Conservation (phyloP, 768 basidiomycete genomes). For the Punctularia strigosozonata region DNA sequence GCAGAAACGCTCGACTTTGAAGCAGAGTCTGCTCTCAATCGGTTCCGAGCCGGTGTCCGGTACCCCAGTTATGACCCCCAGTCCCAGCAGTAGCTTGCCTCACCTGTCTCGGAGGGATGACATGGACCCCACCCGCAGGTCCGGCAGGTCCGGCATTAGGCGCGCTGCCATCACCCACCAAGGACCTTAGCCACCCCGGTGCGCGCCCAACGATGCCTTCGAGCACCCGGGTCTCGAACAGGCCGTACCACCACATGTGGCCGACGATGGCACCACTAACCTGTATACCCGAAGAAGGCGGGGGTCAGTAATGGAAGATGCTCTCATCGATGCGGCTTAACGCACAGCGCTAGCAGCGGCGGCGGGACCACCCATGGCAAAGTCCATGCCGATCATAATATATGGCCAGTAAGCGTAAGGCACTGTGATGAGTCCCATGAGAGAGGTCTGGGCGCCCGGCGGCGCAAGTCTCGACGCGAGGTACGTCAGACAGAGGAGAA, state of each 20-base stretch:
- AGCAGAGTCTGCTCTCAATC: no score
- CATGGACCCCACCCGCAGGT: constrained; percentile 46
- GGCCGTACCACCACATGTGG: constrained; percentile 72
- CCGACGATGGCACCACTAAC: constrained; percentile 68
- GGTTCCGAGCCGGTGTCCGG: constrained; percentile 37
- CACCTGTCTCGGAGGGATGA: constrained; percentile 37
- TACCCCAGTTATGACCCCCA: constrained; percentile 39
- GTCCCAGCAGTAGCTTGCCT: constrained; percentile 11
- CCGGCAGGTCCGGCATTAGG: constrained; percentile 19
- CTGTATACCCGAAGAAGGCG: no score
- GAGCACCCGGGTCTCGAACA: constrained; percentile 39
- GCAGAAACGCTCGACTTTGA: no score
- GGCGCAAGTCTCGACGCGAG: constrained; percentile 56
- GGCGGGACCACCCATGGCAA: constrained; percentile 46
- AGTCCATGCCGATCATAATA: constrained; percentile 59
- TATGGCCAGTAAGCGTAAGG: constrained; percentile 68
- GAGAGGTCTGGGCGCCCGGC: constrained; percentile 52
- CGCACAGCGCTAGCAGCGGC: constrained; percentile 42
- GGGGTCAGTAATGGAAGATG: no score
- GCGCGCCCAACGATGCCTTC: constrained; percentile 33
- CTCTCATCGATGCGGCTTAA: no score
- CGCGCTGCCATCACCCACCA: constrained; percentile 31
- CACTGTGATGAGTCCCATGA: constrained; percentile 71
- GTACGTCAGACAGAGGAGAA: constrained; percentile 60
- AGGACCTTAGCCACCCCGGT: constrained; percentile 43